Evolutionary conservation across 495 filamentous ascomycete species (phyloP).

Genomic region (Neurospora sp.): DNA sequence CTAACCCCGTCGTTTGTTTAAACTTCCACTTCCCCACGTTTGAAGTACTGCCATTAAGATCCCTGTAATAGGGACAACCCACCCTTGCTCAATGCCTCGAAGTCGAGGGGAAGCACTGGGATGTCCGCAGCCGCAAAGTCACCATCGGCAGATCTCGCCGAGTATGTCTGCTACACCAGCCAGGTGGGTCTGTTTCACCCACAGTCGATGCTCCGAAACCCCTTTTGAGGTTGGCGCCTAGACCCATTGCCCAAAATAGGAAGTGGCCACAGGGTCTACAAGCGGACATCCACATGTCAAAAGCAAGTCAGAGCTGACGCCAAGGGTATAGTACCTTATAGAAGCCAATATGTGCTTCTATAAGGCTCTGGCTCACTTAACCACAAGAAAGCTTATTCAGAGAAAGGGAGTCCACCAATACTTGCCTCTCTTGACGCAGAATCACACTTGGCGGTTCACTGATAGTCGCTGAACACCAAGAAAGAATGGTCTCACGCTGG

Average conservation of each 20-base stretch:
- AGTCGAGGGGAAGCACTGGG: neutral
- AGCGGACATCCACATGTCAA: neutral
- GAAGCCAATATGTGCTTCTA: neutral
- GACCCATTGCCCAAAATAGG: neutral
- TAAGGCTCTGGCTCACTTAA: neutral
- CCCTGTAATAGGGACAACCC: neutral
- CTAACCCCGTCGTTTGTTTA: neutral
- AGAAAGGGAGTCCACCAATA: neutral
- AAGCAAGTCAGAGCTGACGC: neutral
- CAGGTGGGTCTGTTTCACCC: conserved; percentile 13
- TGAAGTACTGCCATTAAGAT: neutral
- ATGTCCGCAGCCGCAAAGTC: neutral
- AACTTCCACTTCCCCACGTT: neutral
- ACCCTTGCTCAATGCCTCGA: neutral
- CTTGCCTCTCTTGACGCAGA: neutral
- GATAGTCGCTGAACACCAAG: neutral
- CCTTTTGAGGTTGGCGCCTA: neutral
- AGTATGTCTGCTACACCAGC: neutral
- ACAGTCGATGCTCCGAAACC: neutral
- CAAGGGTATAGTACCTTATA: neutral
- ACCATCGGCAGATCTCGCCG: neutral
- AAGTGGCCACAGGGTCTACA: neutral
- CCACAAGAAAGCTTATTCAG: neutral
- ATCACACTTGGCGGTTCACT: neutral
- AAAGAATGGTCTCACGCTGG: neutral